Percentiles rank a stretch among this genome's conserved stretches.
Evolutionary conservation across 352 stramenopile genomes (phyloP).

Genomic region (Phytophthora quininea): DNA sequence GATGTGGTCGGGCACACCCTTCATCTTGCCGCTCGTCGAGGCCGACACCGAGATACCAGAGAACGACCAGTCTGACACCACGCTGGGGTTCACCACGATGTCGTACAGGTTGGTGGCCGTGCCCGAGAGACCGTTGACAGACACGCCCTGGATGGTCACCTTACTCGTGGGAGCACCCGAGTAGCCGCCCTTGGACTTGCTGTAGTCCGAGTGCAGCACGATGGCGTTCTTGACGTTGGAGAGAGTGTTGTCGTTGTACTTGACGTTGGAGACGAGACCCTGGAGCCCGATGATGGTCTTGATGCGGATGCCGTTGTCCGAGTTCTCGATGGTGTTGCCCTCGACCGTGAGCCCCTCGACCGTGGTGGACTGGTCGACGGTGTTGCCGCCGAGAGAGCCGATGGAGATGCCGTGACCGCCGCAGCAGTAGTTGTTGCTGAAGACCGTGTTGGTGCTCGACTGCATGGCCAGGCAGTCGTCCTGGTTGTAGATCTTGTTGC

Average conservation of each 20-base stretch:
- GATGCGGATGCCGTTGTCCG: constrained; percentile 28
- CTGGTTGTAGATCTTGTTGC: constrained; percentile 41
- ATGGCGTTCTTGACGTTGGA: constrained; percentile 23
- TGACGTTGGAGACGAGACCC: constrained; percentile 19
- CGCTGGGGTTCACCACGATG: constrained; percentile 21
- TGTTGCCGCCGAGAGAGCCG: constrained; percentile 19
- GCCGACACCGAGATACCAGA: constrained; percentile 20
- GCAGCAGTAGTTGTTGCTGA: constrained; percentile 24
- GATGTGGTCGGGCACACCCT: constrained; percentile 15
- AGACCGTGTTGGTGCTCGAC: constrained; percentile 24
- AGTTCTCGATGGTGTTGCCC: constrained; percentile 31
- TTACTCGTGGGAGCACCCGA: constrained; percentile 18
- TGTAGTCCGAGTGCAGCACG: constrained; percentile 26
- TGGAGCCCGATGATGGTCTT: constrained; percentile 22
- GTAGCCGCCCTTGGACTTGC: constrained; percentile 12
- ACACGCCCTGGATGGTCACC: constrained; percentile 31
- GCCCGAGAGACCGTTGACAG: constrained; percentile 22
- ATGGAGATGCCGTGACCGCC: constrained; percentile 34
- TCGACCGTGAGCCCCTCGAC: constrained; percentile 20
- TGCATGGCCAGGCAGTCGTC: constrained; percentile 29
- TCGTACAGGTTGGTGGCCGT: constrained; percentile 24
- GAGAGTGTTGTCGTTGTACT: constrained; percentile 20
- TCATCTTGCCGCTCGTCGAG: constrained; percentile 16
- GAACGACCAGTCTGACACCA: constrained; percentile 27
- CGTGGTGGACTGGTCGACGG: constrained; percentile 18